Base-by-base conservation (phyloP, 225 moss, liverwort and hornwort genomes). In the Sphagnum tenellum region DNA sequence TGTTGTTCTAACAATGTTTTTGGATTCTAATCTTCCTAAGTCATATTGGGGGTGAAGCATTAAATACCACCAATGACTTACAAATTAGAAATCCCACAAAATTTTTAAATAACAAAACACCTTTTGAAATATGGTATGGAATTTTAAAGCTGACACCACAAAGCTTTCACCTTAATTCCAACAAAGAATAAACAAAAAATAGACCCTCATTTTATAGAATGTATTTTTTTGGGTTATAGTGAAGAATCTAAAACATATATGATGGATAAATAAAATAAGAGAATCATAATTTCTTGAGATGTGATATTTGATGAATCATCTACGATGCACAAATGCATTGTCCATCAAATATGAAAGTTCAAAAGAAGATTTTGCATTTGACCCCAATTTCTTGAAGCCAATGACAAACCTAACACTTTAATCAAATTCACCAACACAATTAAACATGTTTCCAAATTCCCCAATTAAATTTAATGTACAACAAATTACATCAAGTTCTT, bases 161-260 rank as follows among this genome's bases (percentile, higher is more conserved):
- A 47, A 48, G 67, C 57, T 47, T 44, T 46, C 48, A 13, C 29
- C 47, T 49, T 59, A 57, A 44, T 67, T 48, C 12, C 48, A 12
- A 67, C 57, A 46, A 57, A 67, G 45, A 57, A 67, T 46, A 56
- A 6, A 13, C 11, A 67, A 0, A 58, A 58, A 57, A 10, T 67
- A 56, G 58, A 67, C 48, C 6, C 48, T 11, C 49, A 67, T n/a
- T 50, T 11, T 0, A 2, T 44, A 7, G 68, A 68, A 45, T 68
- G 59, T 68, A 68, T 11, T 3, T 68, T 68, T 5, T 7, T 68
- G 11, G 68, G 7, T 9, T 68, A 68, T 12, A 60, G 59, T 68
- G 60, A 68, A 7, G 7, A 68, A 14, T 48, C 68, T 8, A 67
- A 66, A 46, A 48, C 6, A 4, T 62, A 62, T 12, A 9, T 62